Evolutionary conservation across 305 asterid genomes (phyloP), one percentile per base, ranked within the genome.

Genomic region (Plantago rigida): DNA sequence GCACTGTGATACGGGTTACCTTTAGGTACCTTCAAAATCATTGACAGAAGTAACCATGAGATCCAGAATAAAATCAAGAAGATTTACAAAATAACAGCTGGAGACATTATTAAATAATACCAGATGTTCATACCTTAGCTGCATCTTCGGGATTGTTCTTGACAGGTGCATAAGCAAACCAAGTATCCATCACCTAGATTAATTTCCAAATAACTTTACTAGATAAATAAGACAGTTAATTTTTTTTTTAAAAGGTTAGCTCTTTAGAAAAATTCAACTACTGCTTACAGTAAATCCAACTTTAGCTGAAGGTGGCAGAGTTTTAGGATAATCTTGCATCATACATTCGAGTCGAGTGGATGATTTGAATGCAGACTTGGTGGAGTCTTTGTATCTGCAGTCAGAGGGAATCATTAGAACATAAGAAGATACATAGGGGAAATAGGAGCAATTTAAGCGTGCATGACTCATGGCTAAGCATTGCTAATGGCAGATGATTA

Each of bases 291-390:
- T 93, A 72, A 93, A 93, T 69, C 99, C 99, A 78, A 93, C 99
- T 74, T 83, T 82, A 61, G 99, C 97, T 56, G 95, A 74, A 66
- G 97, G 94, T 66, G 96, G 87, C 66, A 89, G 70, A 13, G 96
- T 93, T 77, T 89, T 93, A 52, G 99, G 97, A 74, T 93, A 93
- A 78, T 93, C 99, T 82, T 93, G 99, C 99, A 93, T 93, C 99
- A 93, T 93, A 71, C 99, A 93, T 78, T 93, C 99, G 68, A 93
- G 96, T 56, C 99, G 89, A 72, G 99, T 93, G 22, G 99, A 89
- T 55, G 99, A 93, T 74, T 89, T 89, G 76, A 93, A 93, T 29
- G 87, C 82, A 49, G 94, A 82, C 82, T 85, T 93, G 51, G 95
- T 75, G 17, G 95, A 79, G 79, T 89, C 97, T 78, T 87, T 89